These are phyloP conservation scores for Ophiostoma triangulosporum DNA, from an alignment of 2,329 filamentous ascomycete genomes.

Conservation along the genomic window DNA sequence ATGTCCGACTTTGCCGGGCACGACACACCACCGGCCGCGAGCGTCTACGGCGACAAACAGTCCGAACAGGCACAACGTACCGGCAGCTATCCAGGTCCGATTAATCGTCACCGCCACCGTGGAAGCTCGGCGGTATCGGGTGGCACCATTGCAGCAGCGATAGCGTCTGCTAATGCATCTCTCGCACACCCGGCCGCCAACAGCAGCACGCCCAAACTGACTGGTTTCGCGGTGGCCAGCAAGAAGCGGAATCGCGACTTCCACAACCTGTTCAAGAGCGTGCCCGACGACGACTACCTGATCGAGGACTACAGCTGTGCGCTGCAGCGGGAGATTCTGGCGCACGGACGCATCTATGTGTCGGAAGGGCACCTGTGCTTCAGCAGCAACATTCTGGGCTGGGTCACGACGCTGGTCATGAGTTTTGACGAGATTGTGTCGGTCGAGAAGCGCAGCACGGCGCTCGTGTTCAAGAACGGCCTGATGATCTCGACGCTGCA, in stretches of 20 bases:
- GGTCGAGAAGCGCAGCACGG: conserved; percentile 92
- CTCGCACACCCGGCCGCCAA: conserved; percentile 49
- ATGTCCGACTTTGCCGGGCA: conserved; percentile 32
- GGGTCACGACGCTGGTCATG: conserved; percentile 94
- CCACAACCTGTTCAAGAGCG: conserved; percentile 84
- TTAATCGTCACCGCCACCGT: conserved; percentile 46
- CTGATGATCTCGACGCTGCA: conserved; percentile 94
- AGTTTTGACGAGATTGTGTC: conserved; percentile 97
- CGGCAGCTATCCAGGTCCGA: conserved; percentile 52
- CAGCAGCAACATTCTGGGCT: conserved; percentile 96
- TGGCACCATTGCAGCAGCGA: conserved; percentile 52
- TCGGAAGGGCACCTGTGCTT: conserved; percentile 97
- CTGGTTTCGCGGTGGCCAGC: conserved; percentile 89
- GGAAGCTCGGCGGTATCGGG: conserved; percentile 65
- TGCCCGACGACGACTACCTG: conserved; percentile 93
- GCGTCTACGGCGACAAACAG: conserved; percentile 48
- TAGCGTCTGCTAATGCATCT: conserved; percentile 56
- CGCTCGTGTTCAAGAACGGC: conserved; percentile 90
- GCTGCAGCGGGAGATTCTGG: conserved; percentile 84
- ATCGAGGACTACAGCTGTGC: conserved; percentile 99
- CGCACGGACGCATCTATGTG: conserved; percentile 87
- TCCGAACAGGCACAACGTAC: conserved; percentile 34
- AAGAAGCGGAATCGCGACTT: conserved; percentile 96
- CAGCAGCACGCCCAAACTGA: conserved; percentile 58
- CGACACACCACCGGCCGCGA: conserved; percentile 51